Evolutionary conservation across 768 basidiomycete species (phyloP).

Genomic region (Naganishia kalamii): DNA sequence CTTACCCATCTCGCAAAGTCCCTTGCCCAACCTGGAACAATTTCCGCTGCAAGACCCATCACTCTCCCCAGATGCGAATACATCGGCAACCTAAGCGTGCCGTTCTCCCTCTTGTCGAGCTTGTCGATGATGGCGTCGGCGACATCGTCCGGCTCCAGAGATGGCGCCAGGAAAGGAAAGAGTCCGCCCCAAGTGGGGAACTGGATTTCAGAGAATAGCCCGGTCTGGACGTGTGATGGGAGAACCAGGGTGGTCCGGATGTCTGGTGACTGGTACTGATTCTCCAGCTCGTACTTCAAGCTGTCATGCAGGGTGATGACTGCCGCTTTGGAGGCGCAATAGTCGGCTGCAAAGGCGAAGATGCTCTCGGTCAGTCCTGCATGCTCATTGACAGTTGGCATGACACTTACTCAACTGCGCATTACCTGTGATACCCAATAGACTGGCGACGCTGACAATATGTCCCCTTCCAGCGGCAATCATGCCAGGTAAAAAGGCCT

Average conservation of each 20-base stretch:
- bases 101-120: slow-evolving; percentile 71
- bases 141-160: slow-evolving; percentile 63
- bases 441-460: slow-evolving; percentile 75
- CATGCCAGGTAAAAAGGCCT: slow-evolving; percentile 87
- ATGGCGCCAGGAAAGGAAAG: slow-evolving; percentile 70
- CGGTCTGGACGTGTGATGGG: slow-evolving; percentile 72
- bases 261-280: slow-evolving; percentile 63
- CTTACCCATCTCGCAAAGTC: slow-evolving; percentile 72
- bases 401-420: slow-evolving; percentile 65
- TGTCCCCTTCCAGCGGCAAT: slow-evolving; percentile 72
- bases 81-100: slow-evolving; percentile 60
- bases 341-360: slow-evolving; percentile 59
- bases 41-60: slow-evolving; percentile 24
- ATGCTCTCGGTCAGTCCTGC: neutral
- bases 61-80: slow-evolving; percentile 35
- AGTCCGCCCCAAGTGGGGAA: slow-evolving; percentile 52
- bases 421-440: slow-evolving; percentile 63
- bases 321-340: slow-evolving; percentile 90
- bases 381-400: neutral
- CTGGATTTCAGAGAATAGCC: slow-evolving; percentile 59
- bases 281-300: slow-evolving; percentile 79
- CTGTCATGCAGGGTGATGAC: slow-evolving; percentile 71
- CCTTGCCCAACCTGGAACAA: slow-evolving; percentile 38
- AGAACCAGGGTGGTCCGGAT: slow-evolving; percentile 84
- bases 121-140: slow-evolving; percentile 76